Evolutionary conservation across 192 early-diverging fungal species (phyloP).

Genomic region (Rhizophagus sp.): DNA sequence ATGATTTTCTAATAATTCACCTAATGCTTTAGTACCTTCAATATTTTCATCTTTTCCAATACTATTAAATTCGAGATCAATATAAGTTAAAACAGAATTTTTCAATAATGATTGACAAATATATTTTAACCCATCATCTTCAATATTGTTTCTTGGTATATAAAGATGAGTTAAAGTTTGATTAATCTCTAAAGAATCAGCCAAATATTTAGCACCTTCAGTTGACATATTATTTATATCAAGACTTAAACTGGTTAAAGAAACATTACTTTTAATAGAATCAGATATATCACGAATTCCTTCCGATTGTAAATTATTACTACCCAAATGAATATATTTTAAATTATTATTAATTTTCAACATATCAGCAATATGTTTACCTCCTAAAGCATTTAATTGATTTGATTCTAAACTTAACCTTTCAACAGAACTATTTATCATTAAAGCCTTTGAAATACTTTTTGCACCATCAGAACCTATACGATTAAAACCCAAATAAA

Average conservation of each 20-base stretch:
- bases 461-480: conserved; percentile 35
- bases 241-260: conserved; percentile 38
- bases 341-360: conserved; percentile 36
- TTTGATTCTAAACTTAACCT: conserved; percentile 42
- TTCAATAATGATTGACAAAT: conserved; percentile 35
- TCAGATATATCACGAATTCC: conserved; percentile 37
- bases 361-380: conserved; percentile 30
- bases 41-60: conserved; percentile 35
- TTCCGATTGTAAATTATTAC: conserved; percentile 34
- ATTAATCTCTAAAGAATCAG: conserved; percentile 34
- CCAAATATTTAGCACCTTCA: conserved; percentile 33
- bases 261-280: conserved; percentile 38
- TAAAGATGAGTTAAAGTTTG: conserved; percentile 43
- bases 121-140: conserved; percentile 36
- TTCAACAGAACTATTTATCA: conserved; percentile 25
- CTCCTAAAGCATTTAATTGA: conserved; percentile 33
- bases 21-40: conserved; percentile 36
- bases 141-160: conserved; percentile 43
- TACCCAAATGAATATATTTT: conserved; percentile 43
- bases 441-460: conserved; percentile 28
- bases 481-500: conserved; percentile 37
- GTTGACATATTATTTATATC: conserved; percentile 43
- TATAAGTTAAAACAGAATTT: conserved; percentile 33
- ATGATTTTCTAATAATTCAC: conserved; percentile 8
- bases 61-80: conserved; percentile 44